phyloP scores from a whole-genome alignment of 352 stramenopile genomes.

The Phytophthora macrochlamydospora region DNA sequence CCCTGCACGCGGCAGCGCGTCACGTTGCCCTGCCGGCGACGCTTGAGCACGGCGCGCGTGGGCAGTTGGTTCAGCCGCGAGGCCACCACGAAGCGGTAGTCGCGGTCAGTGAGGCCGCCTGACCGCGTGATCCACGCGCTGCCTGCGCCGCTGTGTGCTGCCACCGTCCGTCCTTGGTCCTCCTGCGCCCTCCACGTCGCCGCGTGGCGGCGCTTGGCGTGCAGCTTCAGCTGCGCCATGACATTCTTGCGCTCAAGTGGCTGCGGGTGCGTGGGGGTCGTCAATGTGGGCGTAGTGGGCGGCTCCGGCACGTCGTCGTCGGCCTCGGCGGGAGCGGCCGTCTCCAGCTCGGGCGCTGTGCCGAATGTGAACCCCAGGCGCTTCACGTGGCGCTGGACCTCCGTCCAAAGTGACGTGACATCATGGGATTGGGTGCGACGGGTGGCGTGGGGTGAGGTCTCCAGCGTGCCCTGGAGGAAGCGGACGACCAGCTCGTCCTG shows the following conservation, averaged over 20 bases:
- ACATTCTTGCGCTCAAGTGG: constrained; percentile 7
- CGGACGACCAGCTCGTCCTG: constrained; percentile 3
- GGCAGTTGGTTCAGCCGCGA: constrained; percentile 13
- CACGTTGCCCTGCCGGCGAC: constrained; percentile 1
- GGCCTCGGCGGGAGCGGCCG: neutral
- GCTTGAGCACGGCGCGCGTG: constrained; percentile 6
- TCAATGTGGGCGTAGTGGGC: constrained; percentile 5
- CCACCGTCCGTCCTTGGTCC: constrained; percentile 13
- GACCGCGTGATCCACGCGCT: constrained; percentile 18
- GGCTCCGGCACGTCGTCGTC: neutral
- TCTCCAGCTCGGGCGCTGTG: neutral
- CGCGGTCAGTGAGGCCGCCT: constrained; percentile 12
- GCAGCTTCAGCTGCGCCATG: constrained; percentile 20
- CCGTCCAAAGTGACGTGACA: constrained; percentile 15
- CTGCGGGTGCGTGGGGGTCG: constrained; percentile 13
- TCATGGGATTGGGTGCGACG: constrained; percentile 8
- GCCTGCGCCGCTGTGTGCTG: constrained; percentile 1
- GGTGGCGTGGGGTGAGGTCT: neutral
- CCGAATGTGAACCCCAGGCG: constrained; percentile 6
- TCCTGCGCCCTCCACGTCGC: neutral
- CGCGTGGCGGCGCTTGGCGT: constrained; percentile 15
- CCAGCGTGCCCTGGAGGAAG: constrained; percentile 2
- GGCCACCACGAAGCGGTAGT: constrained; percentile 22
- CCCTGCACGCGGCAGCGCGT: constrained; percentile 1
- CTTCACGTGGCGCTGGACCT: constrained; percentile 6